Evolutionary conservation across 345 rosid genomes (phyloP).

Genomic region (Eucalyptus erythrocorys): DNA sequence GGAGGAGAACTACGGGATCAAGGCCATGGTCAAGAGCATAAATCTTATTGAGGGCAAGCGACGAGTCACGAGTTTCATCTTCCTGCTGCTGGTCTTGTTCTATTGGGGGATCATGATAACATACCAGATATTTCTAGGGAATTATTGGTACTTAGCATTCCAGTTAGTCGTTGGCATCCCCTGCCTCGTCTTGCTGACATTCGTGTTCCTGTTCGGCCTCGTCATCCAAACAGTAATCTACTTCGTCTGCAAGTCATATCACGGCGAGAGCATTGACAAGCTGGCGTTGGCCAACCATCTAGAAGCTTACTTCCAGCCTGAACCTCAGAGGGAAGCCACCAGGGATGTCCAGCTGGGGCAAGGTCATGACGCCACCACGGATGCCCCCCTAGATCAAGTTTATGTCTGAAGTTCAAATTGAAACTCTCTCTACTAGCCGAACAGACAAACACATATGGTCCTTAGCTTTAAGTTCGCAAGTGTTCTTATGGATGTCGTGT

Average conservation of each 20-base stretch:
- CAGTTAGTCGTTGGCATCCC: background rate
- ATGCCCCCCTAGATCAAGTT: constrained; percentile 19
- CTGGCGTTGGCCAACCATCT: constrained; percentile 39
- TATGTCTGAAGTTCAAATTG: background rate
- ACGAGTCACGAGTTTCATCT: background rate
- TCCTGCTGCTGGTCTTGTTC: background rate
- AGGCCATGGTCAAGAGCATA: constrained; percentile 33
- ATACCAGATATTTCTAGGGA: background rate
- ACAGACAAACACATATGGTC: background rate
- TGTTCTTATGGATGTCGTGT: background rate
- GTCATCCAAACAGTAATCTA: constrained; percentile 36
- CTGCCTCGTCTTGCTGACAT: constrained; percentile 14
- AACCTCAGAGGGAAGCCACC: constrained; percentile 17
- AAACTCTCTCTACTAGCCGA: background rate
- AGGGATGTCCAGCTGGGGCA: constrained; percentile 29
- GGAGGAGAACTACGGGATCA: constrained; percentile 25
- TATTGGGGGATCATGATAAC: background rate
- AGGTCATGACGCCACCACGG: constrained; percentile 1
- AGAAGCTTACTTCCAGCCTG: constrained; percentile 26
- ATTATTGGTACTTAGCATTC: background rate
- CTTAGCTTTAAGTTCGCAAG: background rate
- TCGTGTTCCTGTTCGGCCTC: constrained; percentile 16
- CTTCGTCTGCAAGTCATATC: constrained; percentile 50
- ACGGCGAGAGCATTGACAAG: constrained; percentile 22
- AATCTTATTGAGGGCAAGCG: constrained; percentile 27